phyloP scores from a whole-genome alignment of 768 basidiomycete species.

The Gelatoporia subvermispora region DNA sequence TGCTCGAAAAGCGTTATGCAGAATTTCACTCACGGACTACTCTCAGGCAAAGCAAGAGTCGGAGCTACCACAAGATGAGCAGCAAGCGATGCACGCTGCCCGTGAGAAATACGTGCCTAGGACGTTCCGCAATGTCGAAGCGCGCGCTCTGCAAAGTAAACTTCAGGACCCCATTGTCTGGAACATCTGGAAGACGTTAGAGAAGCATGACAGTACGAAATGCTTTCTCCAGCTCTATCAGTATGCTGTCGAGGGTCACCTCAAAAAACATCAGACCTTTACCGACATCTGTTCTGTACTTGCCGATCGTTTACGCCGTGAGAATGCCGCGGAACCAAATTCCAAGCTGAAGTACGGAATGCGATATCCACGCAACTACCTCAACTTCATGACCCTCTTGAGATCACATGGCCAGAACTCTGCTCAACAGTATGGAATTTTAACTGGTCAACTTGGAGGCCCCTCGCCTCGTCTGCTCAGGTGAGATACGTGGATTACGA shows the following conservation, averaged over 20 bases:
- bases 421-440: slow-evolving; percentile 12
- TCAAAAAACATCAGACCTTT: slow-evolving; percentile 11
- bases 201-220: slow-evolving; percentile 6
- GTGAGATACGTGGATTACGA: too few relatives aligned
- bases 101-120: slow-evolving; percentile 4
- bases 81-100: background rate
- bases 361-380: slow-evolving; percentile 9
- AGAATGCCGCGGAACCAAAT: background rate
- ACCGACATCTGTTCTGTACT: slow-evolving; percentile 11
- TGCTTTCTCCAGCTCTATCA: slow-evolving; percentile 17
- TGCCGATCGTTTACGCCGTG: slow-evolving; percentile 6
- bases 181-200: slow-evolving; percentile 4
- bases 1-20: background rate
- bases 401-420: slow-evolving; percentile 13
- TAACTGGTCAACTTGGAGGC: slow-evolving; percentile 1
- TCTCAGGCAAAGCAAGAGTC: slow-evolving; percentile 1
- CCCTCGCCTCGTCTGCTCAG: background rate
- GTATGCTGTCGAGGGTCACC: slow-evolving; percentile 7
- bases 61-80: background rate
- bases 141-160: slow-evolving; percentile 5
- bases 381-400: slow-evolving; percentile 18
- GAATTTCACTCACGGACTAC: background rate
- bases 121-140: slow-evolving; percentile 2
- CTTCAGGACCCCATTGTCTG: slow-evolving; percentile 14
- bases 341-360: slow-evolving; percentile 13